Evolutionary conservation across 2,329 filamentous ascomycete genomes (phyloP).

Genomic region (Colletotrichum costaricense): DNA sequence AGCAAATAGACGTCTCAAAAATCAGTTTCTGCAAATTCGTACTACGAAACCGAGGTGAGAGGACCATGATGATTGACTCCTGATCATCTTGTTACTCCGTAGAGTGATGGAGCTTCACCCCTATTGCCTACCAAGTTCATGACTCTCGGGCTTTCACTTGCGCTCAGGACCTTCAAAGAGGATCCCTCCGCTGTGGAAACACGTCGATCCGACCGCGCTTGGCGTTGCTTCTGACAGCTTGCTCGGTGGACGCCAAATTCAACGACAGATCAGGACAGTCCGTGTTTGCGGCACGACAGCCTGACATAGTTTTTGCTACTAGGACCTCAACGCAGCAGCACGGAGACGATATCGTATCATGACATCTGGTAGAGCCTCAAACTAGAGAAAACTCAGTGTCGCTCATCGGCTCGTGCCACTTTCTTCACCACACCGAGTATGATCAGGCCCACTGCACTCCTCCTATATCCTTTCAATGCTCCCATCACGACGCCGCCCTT

Average conservation of each 20-base stretch:
- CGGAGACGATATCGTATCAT: too few species aligned
- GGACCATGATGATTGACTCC: conserved; percentile 6
- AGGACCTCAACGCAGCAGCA: neutral
- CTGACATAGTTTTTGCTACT: neutral
- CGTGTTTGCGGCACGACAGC: neutral
- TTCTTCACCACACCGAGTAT: conserved; percentile 24
- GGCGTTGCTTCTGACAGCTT: neutral
- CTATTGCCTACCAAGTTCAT: neutral
- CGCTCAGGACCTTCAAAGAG: neutral
- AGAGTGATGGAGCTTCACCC: neutral
- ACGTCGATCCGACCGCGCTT: conserved; percentile 7
- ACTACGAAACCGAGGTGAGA: conserved; percentile 14
- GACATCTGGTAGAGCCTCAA: neutral
- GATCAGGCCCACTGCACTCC: neutral
- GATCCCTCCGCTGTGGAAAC: neutral
- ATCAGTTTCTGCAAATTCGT: neutral
- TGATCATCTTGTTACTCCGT: neutral
- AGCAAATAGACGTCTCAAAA: neutral
- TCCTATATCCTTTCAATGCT: neutral
- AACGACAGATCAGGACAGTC: conserved; percentile 3
- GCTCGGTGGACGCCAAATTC: conserved; percentile 11
- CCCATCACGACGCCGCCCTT: conserved; percentile 4
- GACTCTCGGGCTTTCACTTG: neutral
- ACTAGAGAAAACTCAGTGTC: neutral
- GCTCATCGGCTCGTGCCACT: conserved; percentile 16